Conservation (phyloP, 2,329 filamentous ascomycete species). For the Elsinoe necatrix region DNA sequence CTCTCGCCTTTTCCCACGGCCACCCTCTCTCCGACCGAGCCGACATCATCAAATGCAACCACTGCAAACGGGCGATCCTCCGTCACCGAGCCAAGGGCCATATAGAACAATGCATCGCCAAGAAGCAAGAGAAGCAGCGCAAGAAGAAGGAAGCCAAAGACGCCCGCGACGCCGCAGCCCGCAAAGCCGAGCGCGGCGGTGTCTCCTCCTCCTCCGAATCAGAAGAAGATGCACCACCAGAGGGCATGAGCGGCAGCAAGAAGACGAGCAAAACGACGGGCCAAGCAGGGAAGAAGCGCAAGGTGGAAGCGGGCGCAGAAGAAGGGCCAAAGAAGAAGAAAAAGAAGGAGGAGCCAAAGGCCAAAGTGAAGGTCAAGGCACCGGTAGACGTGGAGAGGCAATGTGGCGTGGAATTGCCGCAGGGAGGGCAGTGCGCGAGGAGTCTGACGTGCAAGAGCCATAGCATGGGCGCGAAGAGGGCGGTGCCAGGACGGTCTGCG, state of each 20-base stretch:
- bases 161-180: slow-evolving; percentile 41
- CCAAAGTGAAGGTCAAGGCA: slow-evolving; percentile 76
- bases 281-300: slow-evolving; percentile 39
- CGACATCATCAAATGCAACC: slow-evolving; percentile 76
- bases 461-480: slow-evolving; percentile 84
- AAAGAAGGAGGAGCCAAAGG: slow-evolving; percentile 32
- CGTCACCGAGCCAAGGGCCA: slow-evolving; percentile 68
- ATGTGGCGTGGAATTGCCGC: slow-evolving; percentile 76
- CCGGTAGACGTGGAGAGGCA: slow-evolving; percentile 89
- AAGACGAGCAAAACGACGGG: slow-evolving; percentile 37
- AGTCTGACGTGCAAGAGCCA: slow-evolving; percentile 88
- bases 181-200: slow-evolving; percentile 33
- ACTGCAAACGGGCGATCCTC: slow-evolving; percentile 83
- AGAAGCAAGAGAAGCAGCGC: slow-evolving; percentile 61
- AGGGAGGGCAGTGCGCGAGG: slow-evolving; percentile 76
- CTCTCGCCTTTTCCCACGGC: slow-evolving; percentile 72
- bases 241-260: slow-evolving; percentile 22
- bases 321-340: slow-evolving; percentile 83
- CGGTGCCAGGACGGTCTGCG: slow-evolving; percentile 72
- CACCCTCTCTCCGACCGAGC: slow-evolving; percentile 71
- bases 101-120: slow-evolving; percentile 71
- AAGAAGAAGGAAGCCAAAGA: slow-evolving; percentile 57
- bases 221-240: not conserved
- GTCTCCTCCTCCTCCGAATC: slow-evolving; percentile 24
- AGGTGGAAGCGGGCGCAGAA: slow-evolving; percentile 40